A percentile compares a stretch with the other conserved stretches of the same genome.
phyloP scores from a whole-genome alignment of 176 grass and related monocot genomes.

The Zoysia japonica region DNA sequence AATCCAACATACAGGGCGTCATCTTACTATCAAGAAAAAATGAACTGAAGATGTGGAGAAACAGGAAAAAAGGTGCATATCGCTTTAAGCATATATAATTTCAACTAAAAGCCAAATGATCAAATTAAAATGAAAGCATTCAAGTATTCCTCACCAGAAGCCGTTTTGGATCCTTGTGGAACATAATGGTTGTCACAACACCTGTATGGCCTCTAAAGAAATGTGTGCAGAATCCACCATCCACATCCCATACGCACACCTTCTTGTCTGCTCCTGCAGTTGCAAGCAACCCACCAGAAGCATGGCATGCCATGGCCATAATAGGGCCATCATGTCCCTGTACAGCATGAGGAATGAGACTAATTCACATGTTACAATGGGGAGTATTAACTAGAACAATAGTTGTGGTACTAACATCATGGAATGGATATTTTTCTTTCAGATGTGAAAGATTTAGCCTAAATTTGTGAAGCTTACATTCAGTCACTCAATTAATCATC shows the following conservation, averaged over 20 bases:
- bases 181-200: slow-evolving; percentile 75
- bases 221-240: slow-evolving; percentile 98
- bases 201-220: slow-evolving; percentile 90
- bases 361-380: not conserved
- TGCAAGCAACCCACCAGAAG: slow-evolving; percentile 89
- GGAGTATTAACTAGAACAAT: not conserved
- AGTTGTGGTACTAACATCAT: not conserved
- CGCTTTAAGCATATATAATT: not conserved
- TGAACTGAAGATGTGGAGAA: not conserved
- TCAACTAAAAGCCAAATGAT: slow-evolving; percentile 10
- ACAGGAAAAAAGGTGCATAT: not conserved
- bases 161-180: slow-evolving; percentile 77
- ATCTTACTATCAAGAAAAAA: slow-evolving; percentile 12
- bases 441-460: slow-evolving; percentile 8
- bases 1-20: slow-evolving; percentile 37
- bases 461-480: slow-evolving; percentile 1
- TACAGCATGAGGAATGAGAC: slow-evolving; percentile 30
- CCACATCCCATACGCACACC: slow-evolving; percentile 89
- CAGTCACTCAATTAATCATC: not conserved
- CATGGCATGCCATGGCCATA: slow-evolving; percentile 93
- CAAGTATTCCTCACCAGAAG: slow-evolving; percentile 66
- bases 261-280: slow-evolving; percentile 92
- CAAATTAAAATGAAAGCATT: not conserved
- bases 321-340: slow-evolving; percentile 96
- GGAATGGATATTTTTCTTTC: slow-evolving; percentile 13